Conservation (phyloP, 305 asterid species). For the Fraxinus nigra region DNA sequence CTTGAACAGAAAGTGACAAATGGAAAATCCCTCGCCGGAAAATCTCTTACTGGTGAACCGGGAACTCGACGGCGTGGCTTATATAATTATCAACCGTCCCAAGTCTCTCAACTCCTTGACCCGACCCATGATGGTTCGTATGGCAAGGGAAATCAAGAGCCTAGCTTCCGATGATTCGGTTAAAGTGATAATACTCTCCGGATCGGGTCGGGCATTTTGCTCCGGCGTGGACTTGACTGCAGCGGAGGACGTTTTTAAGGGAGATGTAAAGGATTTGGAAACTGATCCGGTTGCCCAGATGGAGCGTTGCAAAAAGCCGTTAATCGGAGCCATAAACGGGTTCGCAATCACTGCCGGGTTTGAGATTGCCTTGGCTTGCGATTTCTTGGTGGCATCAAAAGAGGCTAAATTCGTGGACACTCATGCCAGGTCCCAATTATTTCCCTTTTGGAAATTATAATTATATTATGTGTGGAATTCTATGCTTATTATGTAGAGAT, state of each 20-base stretch:
- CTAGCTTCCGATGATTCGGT: conserved; percentile 57
- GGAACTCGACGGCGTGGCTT: conserved; percentile 55
- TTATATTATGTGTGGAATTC: background rate
- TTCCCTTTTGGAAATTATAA: background rate
- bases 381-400: conserved; percentile 72
- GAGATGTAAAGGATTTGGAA: conserved; percentile 68
- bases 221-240: conserved; percentile 90
- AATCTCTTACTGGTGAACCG: conserved; percentile 56
- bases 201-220: conserved; percentile 82
- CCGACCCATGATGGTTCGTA: conserved; percentile 57
- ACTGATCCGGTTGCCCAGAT: conserved; percentile 78
- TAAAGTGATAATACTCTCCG: conserved; percentile 66
- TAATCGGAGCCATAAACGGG: conserved; percentile 82
- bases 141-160: conserved; percentile 57
- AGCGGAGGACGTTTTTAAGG: conserved; percentile 91
- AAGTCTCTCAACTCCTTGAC: conserved; percentile 78
- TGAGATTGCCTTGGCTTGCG: conserved; percentile 91
- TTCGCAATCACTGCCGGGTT: conserved; percentile 95
- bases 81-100: conserved; percentile 72
- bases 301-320: conserved; percentile 81
- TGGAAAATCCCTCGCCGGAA: conserved; percentile 52
- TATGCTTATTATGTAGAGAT: background rate
- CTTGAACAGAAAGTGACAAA: background rate
- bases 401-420: conserved; percentile 93
- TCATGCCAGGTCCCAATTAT: conserved; percentile 59